Conservation (phyloP, 495 filamentous ascomycete genomes). For the Aspergillus biplanus region DNA sequence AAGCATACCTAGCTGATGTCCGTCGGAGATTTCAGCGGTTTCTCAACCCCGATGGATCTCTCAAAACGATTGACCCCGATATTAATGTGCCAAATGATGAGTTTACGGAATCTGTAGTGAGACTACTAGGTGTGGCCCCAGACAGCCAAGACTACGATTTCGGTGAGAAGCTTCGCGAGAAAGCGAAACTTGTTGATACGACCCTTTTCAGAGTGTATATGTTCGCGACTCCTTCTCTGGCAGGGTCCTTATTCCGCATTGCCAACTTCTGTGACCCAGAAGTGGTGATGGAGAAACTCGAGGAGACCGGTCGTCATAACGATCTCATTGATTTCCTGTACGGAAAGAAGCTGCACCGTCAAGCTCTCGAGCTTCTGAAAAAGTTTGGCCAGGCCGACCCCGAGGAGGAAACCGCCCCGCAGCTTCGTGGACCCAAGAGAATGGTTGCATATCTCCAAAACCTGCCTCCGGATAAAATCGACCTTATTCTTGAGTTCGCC, state of each 20-base stretch:
- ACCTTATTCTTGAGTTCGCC: conserved; percentile 87
- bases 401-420: conserved; percentile 52
- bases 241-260: conserved; percentile 89
- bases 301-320: conserved; percentile 86
- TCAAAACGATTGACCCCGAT: conserved; percentile 61
- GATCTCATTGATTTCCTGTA: conserved; percentile 97
- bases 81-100: conserved; percentile 56
- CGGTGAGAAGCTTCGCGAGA: conserved; percentile 68
- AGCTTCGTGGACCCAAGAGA: conserved; percentile 78
- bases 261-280: conserved; percentile 96
- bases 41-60: conserved; percentile 72
- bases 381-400: conserved; percentile 79
- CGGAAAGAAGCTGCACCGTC: conserved; percentile 89
- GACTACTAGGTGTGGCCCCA: conserved; percentile 47
- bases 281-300: conserved; percentile 89
- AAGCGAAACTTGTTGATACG: conserved; percentile 86
- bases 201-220: conserved; percentile 93
- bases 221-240: conserved; percentile 81
- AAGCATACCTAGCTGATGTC: conserved; percentile 82
- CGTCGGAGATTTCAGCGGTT: conserved; percentile 80
- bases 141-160: conserved; percentile 63
- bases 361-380: conserved; percentile 80
- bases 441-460: conserved; percentile 91
- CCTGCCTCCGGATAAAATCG: conserved; percentile 83
- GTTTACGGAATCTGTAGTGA: conserved; percentile 48